These are phyloP conservation scores for Coemansia biformis DNA, from an alignment of 192 early-diverging fungal genomes.

Conservation along the genomic window DNA sequence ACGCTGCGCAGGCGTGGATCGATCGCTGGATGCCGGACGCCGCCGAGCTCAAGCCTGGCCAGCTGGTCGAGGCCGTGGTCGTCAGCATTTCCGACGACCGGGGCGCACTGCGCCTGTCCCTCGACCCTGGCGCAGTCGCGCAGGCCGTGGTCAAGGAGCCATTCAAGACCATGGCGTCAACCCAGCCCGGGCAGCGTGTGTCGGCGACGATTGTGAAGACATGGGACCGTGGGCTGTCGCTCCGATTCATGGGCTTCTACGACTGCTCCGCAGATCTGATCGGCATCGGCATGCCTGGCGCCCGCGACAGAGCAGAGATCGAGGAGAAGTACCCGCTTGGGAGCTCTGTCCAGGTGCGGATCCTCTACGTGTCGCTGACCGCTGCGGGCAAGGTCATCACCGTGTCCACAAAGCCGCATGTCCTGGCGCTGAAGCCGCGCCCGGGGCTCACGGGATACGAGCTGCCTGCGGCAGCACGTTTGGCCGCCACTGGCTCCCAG, in stretches of 20 bases:
- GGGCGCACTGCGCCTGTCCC: slow-evolving; percentile 61
- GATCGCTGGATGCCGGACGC: slow-evolving; percentile 55
- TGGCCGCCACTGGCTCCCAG: slow-evolving; percentile 14
- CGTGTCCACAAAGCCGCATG: slow-evolving; percentile 55
- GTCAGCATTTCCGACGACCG: slow-evolving; percentile 55
- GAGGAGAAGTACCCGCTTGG: slow-evolving; percentile 57
- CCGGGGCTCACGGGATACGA: slow-evolving; percentile 39
- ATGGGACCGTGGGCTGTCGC: slow-evolving; percentile 59
- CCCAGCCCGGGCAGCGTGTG: slow-evolving; percentile 76
- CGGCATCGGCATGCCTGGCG: slow-evolving; percentile 57
- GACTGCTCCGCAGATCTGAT: slow-evolving; percentile 54
- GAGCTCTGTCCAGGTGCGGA: slow-evolving; percentile 60
- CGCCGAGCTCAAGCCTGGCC: slow-evolving; percentile 64
- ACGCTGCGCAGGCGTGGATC: slow-evolving; percentile 60
- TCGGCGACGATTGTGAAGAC: slow-evolving; percentile 60
- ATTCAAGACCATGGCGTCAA: slow-evolving; percentile 64
- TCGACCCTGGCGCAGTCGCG: slow-evolving; percentile 57
- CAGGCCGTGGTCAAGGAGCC: slow-evolving; percentile 52
- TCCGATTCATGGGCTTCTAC: slow-evolving; percentile 81
- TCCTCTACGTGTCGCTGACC: slow-evolving; percentile 68
- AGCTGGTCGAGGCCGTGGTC: slow-evolving; percentile 66
- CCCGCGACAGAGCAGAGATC: slow-evolving; percentile 49
- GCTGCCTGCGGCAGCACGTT: slow-evolving; percentile 21
- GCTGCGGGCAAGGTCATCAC: slow-evolving; percentile 59
- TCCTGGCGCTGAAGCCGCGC: slow-evolving; percentile 50